Evolutionary conservation across 139 green algal species (phyloP), one percentile per base, ranked within the genome.

Genomic region (Limnomonas spitsbergensis): DNA sequence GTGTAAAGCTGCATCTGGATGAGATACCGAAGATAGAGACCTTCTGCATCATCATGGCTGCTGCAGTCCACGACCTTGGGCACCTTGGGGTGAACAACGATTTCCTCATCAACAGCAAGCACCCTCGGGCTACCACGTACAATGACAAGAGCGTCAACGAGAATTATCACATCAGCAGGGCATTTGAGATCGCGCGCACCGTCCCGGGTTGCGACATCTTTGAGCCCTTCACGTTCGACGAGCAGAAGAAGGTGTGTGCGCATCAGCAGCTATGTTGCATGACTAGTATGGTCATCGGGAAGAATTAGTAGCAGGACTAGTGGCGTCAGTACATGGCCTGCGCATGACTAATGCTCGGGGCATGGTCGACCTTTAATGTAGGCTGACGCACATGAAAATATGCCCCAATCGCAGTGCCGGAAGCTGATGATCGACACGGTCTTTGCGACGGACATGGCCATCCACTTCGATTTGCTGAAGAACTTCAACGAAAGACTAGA

Each of bases 21-120:
- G 72, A 81, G 26, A 73, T 89, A 53, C 32, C 78, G 34, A 87
- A 88, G 74, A 79, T 88, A 31, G 87, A 91, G 78, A 75, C 76
- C 24, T 90, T 91, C 71, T 81, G 79, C 76, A 78, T 91, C 69
- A 88, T 91, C 40, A 69, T 91, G 34, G 87, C 85, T 0, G 82
- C 87, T 1, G 87, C 87, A 1, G 85, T 91, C 75, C 87, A 91
- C 70, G 87, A 91, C 82, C 73, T 91, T 61, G 87, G 84, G 52
- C 87, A 91, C 76, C 80, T 85, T 29, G 87, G 87, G 34, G 84
- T 91, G 36, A 91, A 91, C 87, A 91, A 91, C 74, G 83, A 87
- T 66, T 91, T 91, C 78, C 82, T 91, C 36, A 81, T 91, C 66
- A 88, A 87, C 81, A 91, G 81, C 74, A 77, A 78, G 75, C 78